A percentile compares a stretch with the other conserved stretches of the same genome.
Evolutionary conservation across 2,329 filamentous ascomycete species (phyloP).

Genomic region (Verticillium nonalfalfae): DNA sequence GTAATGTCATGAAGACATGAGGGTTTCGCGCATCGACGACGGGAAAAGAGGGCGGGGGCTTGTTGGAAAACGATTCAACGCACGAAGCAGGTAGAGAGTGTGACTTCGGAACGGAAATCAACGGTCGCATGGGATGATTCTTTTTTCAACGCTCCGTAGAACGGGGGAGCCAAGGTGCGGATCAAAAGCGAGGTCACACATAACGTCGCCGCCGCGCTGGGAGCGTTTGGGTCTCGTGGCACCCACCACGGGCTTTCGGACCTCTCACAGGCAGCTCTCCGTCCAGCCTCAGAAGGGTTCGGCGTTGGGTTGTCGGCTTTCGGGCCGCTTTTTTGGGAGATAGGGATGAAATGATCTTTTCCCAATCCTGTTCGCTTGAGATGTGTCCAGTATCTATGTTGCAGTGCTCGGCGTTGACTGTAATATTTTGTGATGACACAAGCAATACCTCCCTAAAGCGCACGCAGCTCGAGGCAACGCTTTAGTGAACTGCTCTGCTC

Average conservation of each 20-base stretch:
- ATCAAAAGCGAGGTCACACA: not conserved
- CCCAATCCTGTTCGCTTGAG: not conserved
- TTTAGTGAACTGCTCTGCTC: no score
- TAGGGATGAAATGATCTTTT: not conserved
- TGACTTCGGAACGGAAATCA: not conserved
- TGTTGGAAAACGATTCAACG: not conserved
- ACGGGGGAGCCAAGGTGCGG: not conserved
- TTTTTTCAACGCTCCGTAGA: not conserved
- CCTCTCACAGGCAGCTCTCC: not conserved
- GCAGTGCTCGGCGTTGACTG: not conserved
- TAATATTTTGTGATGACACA: not conserved
- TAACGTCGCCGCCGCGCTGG: not conserved
- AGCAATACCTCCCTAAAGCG: no score
- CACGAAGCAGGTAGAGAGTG: not conserved
- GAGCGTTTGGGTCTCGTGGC: not conserved
- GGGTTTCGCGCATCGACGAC: constrained; percentile 10
- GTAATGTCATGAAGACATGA: constrained; percentile 8
- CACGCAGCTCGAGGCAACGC: no score
- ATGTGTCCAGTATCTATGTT: no score
- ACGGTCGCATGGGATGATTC: not conserved
- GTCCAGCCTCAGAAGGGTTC: not conserved
- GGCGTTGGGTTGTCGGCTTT: not conserved
- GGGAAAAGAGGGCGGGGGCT: not conserved
- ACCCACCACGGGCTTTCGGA: not conserved
- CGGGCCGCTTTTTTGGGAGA: not conserved